Base-by-base conservation (phyloP, 345 rosid species). In the Pelargonium nanum region DNA sequence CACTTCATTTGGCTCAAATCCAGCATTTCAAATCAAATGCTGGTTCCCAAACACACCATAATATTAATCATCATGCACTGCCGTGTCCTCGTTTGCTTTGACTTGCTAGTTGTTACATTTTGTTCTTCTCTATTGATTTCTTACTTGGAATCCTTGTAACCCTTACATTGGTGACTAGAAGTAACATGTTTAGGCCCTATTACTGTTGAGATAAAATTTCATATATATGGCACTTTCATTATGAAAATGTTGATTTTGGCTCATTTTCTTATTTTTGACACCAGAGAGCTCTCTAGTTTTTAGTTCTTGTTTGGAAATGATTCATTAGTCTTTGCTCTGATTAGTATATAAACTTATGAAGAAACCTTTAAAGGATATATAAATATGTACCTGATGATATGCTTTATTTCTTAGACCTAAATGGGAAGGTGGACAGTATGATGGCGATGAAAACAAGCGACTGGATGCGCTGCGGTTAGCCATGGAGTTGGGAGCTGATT, bases 381-480 rank as follows among this genome's bases (percentile, higher is more conserved):
- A 4, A 55, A 21, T 58, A 28, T 61, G 10, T 54, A 22, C 24
- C 5, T 5, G 19, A 50, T 52, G 15, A 40, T 17, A 9, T 12
- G 48, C 15, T 40, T 57, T 21, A 23, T 59, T 64, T 12, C 70
- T 0, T 72, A 92, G 98, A 65, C 97, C 97, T 54, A 83, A 64
- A 61, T 89, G 98, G 98, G 98, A 92, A 76, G 98, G 95, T 25
- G 98, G 98, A 57, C 82, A 74, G 21, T 89, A 92, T 67, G 95
- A 75, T 53, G 98, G 95, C 55, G 98, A 85, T 67, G 98, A 92
- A 65, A 80, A 71, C 3, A 22, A 78, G 69, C 68, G 97, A 19
- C 66, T 69, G 60, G 88, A 82, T 61, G 86, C 74, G 19, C 93
- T 89, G 60, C 79, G 74, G 45, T 67, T 89, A 65, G 98, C 98